These are phyloP conservation scores for Chrysosporium keratinophilum DNA, from an alignment of 2,329 filamentous ascomycete genomes.

Conservation along the genomic window DNA sequence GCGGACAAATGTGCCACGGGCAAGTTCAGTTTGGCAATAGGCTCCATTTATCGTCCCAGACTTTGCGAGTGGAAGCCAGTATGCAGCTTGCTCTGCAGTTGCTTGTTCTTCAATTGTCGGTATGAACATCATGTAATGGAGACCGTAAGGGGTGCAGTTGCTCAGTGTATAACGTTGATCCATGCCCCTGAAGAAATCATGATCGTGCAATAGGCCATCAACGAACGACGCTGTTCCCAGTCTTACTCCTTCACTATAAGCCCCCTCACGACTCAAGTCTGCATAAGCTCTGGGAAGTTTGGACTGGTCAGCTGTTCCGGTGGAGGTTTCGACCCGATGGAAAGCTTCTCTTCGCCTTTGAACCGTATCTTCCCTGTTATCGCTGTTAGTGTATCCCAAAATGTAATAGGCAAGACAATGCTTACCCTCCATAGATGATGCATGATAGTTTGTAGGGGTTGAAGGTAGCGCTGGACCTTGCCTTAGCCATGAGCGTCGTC, in stretches of 20 bases:
- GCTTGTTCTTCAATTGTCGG: conserved; percentile 16
- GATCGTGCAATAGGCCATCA: conserved; percentile 19
- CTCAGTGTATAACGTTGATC: conserved; percentile 16
- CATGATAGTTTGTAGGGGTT: conserved; percentile 13
- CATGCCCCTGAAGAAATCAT: conserved; percentile 20
- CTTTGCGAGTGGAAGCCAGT: conserved; percentile 14
- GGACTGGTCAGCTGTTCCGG: conserved; percentile 16
- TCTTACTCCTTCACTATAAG: conserved; percentile 20
- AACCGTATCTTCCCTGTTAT: conserved; percentile 12
- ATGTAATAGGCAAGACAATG: not conserved
- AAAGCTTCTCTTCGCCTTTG: conserved; percentile 14
- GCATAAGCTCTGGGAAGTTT: conserved; percentile 21
- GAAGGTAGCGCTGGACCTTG: conserved; percentile 10
- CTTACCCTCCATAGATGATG: conserved; percentile 13
- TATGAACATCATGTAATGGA: conserved; percentile 17
- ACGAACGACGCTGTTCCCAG: conserved; percentile 20
- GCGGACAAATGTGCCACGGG: conserved; percentile 25
- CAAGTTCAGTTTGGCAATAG: conserved; percentile 26
- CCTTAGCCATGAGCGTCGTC: conserved; percentile 10
- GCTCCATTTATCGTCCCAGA: conserved; percentile 12
- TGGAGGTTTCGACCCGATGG: conserved; percentile 12
- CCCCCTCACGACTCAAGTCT: conserved; percentile 20
- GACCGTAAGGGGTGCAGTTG: conserved; percentile 16
- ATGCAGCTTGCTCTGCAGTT: conserved; percentile 10
- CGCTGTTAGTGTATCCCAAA: not conserved